These are phyloP conservation scores for Centella asiatica DNA, from an alignment of 129 eudicot species.

Conservation along the genomic window DNA sequence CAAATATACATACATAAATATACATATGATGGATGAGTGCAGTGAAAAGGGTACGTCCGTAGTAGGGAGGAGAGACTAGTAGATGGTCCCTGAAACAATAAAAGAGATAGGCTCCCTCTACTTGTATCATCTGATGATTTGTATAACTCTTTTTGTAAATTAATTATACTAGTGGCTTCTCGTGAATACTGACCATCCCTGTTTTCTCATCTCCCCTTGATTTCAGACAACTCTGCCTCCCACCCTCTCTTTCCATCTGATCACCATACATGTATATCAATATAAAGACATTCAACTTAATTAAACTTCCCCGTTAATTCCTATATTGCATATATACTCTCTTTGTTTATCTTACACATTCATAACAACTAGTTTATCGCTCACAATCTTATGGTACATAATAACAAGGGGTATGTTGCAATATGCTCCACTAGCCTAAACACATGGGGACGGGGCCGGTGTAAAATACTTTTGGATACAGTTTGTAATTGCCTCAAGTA, in stretches of 20 bases:
- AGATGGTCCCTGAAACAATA: constrained; percentile 4
- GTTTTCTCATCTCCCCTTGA: constrained; percentile 6
- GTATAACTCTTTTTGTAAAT: neutral
- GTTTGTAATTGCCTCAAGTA: too few relatives aligned
- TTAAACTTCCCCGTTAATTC: neutral
- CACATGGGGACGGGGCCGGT: too few relatives aligned
- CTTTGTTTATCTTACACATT: too few relatives aligned
- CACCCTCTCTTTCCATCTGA: neutral
- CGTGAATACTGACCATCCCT: constrained; percentile 9
- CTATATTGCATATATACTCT: too few relatives aligned
- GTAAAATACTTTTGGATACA: too few relatives aligned
- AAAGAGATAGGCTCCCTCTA: neutral
- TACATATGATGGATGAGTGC: neutral
- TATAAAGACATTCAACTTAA: neutral
- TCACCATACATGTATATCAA: neutral
- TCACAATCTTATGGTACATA: too few relatives aligned
- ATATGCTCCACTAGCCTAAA: too few relatives aligned
- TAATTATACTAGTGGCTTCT: neutral
- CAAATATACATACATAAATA: too few relatives aligned
- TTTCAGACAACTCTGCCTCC: neutral
- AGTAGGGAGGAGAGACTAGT: constrained; percentile 1
- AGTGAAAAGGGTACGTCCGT: too few relatives aligned
- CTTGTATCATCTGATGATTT: constrained; percentile 4
- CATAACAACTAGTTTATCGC: too few relatives aligned
- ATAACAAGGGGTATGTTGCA: too few relatives aligned